A percentile compares a stretch with the other conserved stretches of the same genome.
phyloP scores from a whole-genome alignment of 108 stramenopile species.

The Tribonema minus region DNA sequence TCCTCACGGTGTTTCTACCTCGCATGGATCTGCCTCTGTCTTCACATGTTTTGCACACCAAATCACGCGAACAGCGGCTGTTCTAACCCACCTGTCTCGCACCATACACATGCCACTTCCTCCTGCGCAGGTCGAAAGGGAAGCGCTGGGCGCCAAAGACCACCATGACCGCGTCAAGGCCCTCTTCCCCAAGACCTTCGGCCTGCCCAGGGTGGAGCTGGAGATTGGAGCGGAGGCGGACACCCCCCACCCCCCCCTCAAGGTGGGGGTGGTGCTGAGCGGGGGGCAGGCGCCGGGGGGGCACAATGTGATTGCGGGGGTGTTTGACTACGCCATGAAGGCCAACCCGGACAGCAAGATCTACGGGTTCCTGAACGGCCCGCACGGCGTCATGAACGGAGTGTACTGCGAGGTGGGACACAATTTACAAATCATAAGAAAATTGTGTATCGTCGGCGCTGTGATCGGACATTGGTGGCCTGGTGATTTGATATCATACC shows the following conservation, averaged over 20 bases:
- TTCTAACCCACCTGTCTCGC: too few relatives aligned
- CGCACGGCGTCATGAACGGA: conserved; percentile 42
- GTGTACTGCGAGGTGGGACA: conserved; percentile 40
- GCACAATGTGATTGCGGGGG: conserved; percentile 52
- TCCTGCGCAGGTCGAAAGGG: conserved; percentile 46
- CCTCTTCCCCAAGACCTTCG: conserved; percentile 49
- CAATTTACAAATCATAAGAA: too few relatives aligned
- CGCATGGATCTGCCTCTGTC: too few relatives aligned
- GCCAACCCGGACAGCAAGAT: conserved; percentile 29
- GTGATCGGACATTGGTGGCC: too few relatives aligned
- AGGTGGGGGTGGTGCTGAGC: conserved; percentile 48
- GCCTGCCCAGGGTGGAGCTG: conserved; percentile 50
- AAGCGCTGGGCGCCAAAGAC: conserved; percentile 44
- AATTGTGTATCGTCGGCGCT: too few relatives aligned
- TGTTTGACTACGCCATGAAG: conserved; percentile 46
- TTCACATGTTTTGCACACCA: too few relatives aligned
- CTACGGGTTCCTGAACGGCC: conserved; percentile 47
- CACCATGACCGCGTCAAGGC: conserved; percentile 48
- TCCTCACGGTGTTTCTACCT: too few relatives aligned
- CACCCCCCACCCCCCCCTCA: conserved; percentile 11
- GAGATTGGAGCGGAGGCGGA: conserved; percentile 11
- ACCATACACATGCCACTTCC: too few relatives aligned
- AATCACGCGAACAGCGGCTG: too few relatives aligned
- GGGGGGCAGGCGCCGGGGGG: conserved; percentile 55
- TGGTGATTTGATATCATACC: too few relatives aligned